Evolutionary conservation across 2,329 filamentous ascomycete genomes (phyloP), one percentile per base, ranked within the genome.

Genomic region (Apiospora aurea): DNA sequence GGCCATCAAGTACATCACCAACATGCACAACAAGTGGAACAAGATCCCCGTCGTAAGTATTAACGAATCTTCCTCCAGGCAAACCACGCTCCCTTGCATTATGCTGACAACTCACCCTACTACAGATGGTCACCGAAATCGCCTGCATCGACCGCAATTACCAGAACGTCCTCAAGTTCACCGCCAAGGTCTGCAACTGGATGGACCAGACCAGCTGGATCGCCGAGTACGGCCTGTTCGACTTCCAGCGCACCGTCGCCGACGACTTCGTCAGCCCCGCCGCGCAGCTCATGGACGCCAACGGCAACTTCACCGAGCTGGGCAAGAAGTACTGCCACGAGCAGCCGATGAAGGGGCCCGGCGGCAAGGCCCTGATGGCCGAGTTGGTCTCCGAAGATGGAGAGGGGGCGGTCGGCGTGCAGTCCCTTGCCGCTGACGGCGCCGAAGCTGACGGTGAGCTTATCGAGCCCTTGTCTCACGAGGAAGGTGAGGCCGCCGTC

Each of bases 181-280:
- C 82, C 18, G 78, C 78, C 46, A 74, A 81, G 67, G 73, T 84
- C 71, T 81, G 79, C 70, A 82, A 81, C 66, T 85, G 83, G 83
- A 80, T 85, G 79, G 85, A 86, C 75, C 72, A 76, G 41, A 79
- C 79, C 73, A 79, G 80, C 70, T 85, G 80, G 79, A 75, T 86
- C 34, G 79, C 79, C 71, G 83, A 86, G 75, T 86, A 86, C 74
- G 82, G 79, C 16, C 81, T 84, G 69, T 85, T 85, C 73, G 83
- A 83, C 41, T 85, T 83, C 73, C 84, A 84, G 79, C 78, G 78
- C 70, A 77, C 82, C 34, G 76, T 81, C 69, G 82, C 83, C 14
- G 83, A 86, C 73, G 76, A 76, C 71, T 86, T 84, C 76, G 84
- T 86, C 26, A 86, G 84, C 74, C 84, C 83, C 0, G 81, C 79